These are phyloP conservation scores for Claviceps sp. DNA, from an alignment of 2,329 filamentous ascomycete genomes.

Conservation along the genomic window DNA sequence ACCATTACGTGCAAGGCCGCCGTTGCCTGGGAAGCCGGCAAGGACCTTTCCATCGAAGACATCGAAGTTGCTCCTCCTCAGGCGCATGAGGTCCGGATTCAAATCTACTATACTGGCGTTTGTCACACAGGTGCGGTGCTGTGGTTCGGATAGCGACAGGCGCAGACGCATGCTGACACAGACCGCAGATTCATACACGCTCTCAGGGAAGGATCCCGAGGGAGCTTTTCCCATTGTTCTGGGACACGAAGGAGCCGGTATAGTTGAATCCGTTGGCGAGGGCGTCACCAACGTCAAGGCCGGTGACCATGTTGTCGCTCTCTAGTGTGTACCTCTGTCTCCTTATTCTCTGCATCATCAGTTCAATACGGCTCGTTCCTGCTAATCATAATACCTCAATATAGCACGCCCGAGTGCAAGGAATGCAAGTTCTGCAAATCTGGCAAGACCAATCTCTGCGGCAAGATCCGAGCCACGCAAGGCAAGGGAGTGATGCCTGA, in stretches of 20 bases:
- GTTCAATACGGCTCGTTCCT: not conserved
- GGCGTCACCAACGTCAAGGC: conserved; percentile 89
- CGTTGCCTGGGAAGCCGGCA: conserved; percentile 91
- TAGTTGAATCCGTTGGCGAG: conserved; percentile 88
- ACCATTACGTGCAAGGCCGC: conserved; percentile 95
- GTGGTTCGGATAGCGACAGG: not conserved
- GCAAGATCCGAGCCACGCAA: conserved; percentile 96
- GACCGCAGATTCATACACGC: conserved; percentile 69
- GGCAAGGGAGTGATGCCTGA: conserved; percentile 95
- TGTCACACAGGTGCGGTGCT: conserved; percentile 72
- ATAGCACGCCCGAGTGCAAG: conserved; percentile 83
- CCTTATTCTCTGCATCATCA: not conserved
- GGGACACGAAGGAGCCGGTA: conserved; percentile 81
- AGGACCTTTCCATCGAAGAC: conserved; percentile 79
- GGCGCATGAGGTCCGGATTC: conserved; percentile 89
- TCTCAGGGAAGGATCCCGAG: conserved; percentile 94
- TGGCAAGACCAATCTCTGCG: conserved; percentile 97
- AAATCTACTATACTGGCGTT: conserved; percentile 96
- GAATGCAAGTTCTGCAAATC: conserved; percentile 99
- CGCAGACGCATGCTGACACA: conserved; percentile 3
- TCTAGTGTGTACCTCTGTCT: conserved; percentile 47
- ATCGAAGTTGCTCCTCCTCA: conserved; percentile 81
- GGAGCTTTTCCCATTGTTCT: conserved; percentile 83
- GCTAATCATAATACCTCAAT: not conserved
- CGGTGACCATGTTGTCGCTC: conserved; percentile 80